These are phyloP conservation scores for Solanum piurae DNA, from an alignment of 257 asterid species.

Conservation along the genomic window DNA sequence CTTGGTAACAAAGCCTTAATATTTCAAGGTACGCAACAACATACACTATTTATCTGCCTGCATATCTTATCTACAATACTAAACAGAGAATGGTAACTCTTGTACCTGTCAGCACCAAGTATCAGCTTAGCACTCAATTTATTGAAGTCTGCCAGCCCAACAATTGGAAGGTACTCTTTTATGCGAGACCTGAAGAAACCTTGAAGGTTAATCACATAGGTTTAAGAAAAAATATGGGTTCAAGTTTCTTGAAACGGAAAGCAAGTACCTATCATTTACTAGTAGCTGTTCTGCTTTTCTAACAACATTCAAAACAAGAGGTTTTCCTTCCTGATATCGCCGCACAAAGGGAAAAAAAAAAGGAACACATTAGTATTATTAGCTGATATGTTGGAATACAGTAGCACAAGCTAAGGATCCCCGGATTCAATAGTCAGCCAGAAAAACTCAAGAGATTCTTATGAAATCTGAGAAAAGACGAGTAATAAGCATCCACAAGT, in stretches of 20 bases:
- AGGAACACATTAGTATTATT: not conserved
- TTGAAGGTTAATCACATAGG: not conserved
- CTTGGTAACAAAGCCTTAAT: not conserved
- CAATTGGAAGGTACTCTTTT: conserved; percentile 89
- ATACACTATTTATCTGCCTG: not conserved
- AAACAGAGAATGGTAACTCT: not conserved
- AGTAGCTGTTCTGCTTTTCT: conserved; percentile 76
- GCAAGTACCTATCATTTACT: conserved; percentile 59
- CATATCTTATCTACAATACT: not conserved
- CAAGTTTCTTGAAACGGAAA: not conserved
- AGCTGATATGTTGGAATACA: not conserved
- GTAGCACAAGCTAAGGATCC: not conserved
- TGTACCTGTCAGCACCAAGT: conserved; percentile 86
- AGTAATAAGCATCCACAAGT: not conserved
- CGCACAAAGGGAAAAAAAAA: not conserved
- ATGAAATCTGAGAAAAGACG: not conserved
- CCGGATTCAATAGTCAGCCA: not conserved
- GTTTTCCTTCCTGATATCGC: conserved; percentile 80
- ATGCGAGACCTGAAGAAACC: conserved; percentile 56
- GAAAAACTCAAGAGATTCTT: not conserved
- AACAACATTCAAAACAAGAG: conserved; percentile 90
- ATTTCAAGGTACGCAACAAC: not conserved
- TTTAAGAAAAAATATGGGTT: not conserved
- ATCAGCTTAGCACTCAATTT: conserved; percentile 89
- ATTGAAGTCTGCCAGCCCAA: conserved; percentile 81